Conservation (phyloP, 331 rosid genomes). For the Erythrophleum ivorense region DNA sequence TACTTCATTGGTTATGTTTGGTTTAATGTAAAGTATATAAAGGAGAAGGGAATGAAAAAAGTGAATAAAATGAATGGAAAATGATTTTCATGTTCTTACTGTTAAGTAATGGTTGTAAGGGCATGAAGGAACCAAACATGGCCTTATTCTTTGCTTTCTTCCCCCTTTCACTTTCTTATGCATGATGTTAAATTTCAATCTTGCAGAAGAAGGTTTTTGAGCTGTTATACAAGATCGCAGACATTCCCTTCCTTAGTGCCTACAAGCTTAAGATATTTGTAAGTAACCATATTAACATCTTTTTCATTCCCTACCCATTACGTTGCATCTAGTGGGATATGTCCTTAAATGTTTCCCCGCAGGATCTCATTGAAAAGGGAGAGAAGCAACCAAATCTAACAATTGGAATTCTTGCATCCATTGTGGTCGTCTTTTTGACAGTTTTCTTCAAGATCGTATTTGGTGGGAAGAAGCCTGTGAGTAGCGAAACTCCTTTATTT, state of each 20-base stretch:
- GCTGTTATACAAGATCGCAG: conserved; percentile 82
- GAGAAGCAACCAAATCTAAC: conserved; percentile 89
- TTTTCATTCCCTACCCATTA: not conserved
- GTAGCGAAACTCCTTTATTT: conserved; percentile 25
- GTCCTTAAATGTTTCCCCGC: conserved; percentile 38
- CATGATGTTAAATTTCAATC: conserved; percentile 21
- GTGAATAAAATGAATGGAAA: no score
- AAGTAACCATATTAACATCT: conserved; percentile 38
- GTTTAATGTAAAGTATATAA: no score
- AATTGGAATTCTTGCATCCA: conserved; percentile 65
- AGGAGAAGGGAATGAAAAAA: no score
- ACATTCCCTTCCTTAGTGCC: conserved; percentile 69
- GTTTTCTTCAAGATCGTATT: conserved; percentile 65
- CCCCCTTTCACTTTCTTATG: not conserved
- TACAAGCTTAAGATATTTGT: conserved; percentile 69
- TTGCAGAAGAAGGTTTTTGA: conserved; percentile 89
- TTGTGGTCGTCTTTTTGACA: conserved; percentile 60
- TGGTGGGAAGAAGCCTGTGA: conserved; percentile 79
- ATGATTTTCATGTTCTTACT: no score
- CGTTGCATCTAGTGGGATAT: not conserved
- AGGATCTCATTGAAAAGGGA: conserved; percentile 89
- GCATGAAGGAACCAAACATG: no score
- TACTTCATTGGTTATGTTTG: no score
- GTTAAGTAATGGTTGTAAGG: no score
- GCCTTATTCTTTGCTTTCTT: not conserved